Evolutionary conservation across 768 basidiomycete species (phyloP).

Genomic region (Imleria badia): DNA sequence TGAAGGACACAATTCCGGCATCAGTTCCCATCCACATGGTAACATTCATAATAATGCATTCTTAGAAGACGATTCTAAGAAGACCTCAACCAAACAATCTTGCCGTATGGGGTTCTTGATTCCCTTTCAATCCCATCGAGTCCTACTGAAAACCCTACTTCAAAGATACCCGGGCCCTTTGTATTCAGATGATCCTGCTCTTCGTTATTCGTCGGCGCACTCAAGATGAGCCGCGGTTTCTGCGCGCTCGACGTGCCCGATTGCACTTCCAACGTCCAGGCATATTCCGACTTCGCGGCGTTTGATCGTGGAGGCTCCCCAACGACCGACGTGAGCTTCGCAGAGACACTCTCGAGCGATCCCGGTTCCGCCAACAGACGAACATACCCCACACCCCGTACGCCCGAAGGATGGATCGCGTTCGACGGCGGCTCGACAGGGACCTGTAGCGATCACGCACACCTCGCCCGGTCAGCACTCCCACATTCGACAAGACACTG

Average conservation of each 20-base stretch:
- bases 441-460: constrained; percentile 37
- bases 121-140: constrained; percentile 30
- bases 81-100: constrained; percentile 41
- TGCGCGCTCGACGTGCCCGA: constrained; percentile 2
- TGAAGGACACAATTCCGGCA: no score
- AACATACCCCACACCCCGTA: constrained; percentile 50
- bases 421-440: constrained; percentile 48
- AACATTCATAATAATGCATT: neutral
- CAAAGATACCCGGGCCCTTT: constrained; percentile 44
- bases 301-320: constrained; percentile 39
- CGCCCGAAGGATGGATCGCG: constrained; percentile 49
- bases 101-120: constrained; percentile 48
- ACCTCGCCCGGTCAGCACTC: neutral
- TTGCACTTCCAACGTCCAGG: constrained; percentile 47
- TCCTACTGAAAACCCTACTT: constrained; percentile 50
- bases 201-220: constrained; percentile 35
- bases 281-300: constrained; percentile 21
- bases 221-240: constrained; percentile 36
- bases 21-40: no score
- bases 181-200: constrained; percentile 34
- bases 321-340: constrained; percentile 48
- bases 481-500: no score
- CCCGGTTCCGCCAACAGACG: constrained; percentile 38
- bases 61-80: neutral
- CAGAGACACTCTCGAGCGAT: constrained; percentile 32